phyloP scores from a whole-genome alignment of 2,329 filamentous ascomycete species.

The Epichloe elymi region DNA sequence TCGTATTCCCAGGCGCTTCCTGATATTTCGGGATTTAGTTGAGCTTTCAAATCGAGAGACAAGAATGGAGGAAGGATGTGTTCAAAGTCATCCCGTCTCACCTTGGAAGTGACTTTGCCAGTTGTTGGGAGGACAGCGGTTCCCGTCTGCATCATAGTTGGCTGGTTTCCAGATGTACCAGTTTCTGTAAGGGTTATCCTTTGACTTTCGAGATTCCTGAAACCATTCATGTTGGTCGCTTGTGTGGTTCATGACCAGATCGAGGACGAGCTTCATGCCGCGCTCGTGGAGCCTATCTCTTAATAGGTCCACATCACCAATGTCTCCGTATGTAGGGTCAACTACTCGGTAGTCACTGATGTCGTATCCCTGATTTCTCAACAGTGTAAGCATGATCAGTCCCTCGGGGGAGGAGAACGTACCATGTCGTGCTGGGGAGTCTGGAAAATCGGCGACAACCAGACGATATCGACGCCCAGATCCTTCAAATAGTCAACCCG shows the following conservation, averaged over 20 bases:
- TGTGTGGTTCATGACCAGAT: slow-evolving; percentile 65
- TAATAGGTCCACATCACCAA: slow-evolving; percentile 52
- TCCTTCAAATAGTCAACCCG: slow-evolving; percentile 41
- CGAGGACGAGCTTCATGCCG: slow-evolving; percentile 57
- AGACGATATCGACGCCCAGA: slow-evolving; percentile 45
- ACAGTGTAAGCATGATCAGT: not conserved
- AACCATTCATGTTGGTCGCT: slow-evolving; percentile 45
- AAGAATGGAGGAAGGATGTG: not conserved
- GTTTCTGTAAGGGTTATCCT: slow-evolving; percentile 39
- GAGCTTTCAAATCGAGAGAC: not conserved
- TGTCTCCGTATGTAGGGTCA: slow-evolving; percentile 51
- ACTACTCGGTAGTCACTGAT: slow-evolving; percentile 56
- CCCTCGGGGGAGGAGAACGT: not conserved
- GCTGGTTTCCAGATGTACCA: slow-evolving; percentile 56
- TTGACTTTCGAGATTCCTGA: slow-evolving; percentile 38
- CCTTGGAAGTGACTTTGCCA: slow-evolving; percentile 32
- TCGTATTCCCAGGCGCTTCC: slow-evolving; percentile 34
- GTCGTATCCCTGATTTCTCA: slow-evolving; percentile 44
- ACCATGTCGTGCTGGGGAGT: slow-evolving; percentile 52
- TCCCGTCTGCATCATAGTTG: slow-evolving; percentile 41
- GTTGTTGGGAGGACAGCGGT: slow-evolving; percentile 48
- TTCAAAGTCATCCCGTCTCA: slow-evolving; percentile 4
- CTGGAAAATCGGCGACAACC: slow-evolving; percentile 35
- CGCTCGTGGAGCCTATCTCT: slow-evolving; percentile 46
- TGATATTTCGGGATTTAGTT: not conserved